Base-by-base conservation (phyloP, 768 basidiomycete genomes). In the Phylloporus sp. region DNA sequence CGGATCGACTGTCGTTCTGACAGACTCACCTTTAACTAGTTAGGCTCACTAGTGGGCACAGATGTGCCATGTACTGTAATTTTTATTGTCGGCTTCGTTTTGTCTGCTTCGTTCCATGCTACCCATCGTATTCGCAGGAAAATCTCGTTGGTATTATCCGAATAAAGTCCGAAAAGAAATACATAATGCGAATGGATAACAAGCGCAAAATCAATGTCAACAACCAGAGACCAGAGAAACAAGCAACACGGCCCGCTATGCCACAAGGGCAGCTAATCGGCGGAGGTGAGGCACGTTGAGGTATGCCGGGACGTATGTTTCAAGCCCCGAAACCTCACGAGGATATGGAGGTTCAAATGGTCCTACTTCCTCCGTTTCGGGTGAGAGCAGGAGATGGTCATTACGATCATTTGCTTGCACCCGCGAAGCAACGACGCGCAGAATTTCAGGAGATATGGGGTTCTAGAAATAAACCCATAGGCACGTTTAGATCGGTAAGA, bases 301-400 rank as follows among this genome's bases (percentile, higher is more conserved):
- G 65, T 92, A 93, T 60, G 91, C 88, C 34, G 92, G 92, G 24
- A 95, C 90, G 63, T 95, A 98, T 27, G 95, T 97, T 76, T 98
- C 97, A 60, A 99, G 74, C 20, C 93, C 95, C 2, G 89, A 89
- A 38, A 98, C 94, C 63, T 98, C 95, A 52, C 97, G 84, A 20
- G 95, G 91, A 49, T 95, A 78, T 2, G 97, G 95, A 41, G 94
- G 76, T 67, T 98, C 95, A 66, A 92, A 97, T 45, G 92, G 88
- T 24, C 93, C 92, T 20, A 97, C 95, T 72, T 98, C 97, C 65
- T 98, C 97, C 38, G 89, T 91, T 70, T 98, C 97, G 26, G 95
- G 95, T 27, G 92, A 85, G 46, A 99, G 85, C 52, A 99, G 82
- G 18, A 99, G 79, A 67, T 98, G 95, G 69, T 99, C 97, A 66